Conservation (phyloP, 306 rosid genomes). For the Aeschynomene evenia region DNA sequence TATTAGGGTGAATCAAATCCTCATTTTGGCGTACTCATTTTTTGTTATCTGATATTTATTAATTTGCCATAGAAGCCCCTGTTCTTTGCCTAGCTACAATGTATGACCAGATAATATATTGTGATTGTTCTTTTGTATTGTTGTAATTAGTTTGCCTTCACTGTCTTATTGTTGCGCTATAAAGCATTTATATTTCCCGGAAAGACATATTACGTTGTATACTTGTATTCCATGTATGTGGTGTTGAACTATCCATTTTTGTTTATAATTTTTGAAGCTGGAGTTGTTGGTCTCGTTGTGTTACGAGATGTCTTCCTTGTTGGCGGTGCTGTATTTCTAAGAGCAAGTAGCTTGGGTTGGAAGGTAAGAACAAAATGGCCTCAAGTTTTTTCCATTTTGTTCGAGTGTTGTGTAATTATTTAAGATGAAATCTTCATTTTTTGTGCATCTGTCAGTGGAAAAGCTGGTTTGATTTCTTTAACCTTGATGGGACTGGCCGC, state of each 20-base stretch:
- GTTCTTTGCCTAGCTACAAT: not conserved
- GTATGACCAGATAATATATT: not conserved
- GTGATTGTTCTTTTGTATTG: not conserved
- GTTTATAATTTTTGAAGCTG: constrained; percentile 56
- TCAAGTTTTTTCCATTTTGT: constrained; percentile 8
- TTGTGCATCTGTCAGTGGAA: constrained; percentile 64
- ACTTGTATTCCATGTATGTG: constrained; percentile 3
- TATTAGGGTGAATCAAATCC: not conserved
- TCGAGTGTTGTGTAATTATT: not conserved
- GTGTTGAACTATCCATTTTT: constrained; percentile 13
- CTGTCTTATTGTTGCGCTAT: not conserved
- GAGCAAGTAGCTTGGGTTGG: constrained; percentile 84
- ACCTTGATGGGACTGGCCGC: constrained; percentile 66
- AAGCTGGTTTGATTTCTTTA: constrained; percentile 73
- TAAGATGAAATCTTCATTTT: constrained; percentile 21
- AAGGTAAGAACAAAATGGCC: constrained; percentile 48
- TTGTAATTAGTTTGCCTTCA: not conserved
- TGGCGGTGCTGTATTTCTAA: constrained; percentile 75
- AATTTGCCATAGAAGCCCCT: not conserved
- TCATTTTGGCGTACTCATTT: not conserved
- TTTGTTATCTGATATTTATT: not conserved
- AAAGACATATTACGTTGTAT: not conserved
- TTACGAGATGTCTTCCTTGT: constrained; percentile 78
- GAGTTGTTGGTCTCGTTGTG: constrained; percentile 84
- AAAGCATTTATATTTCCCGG: not conserved